Evolutionary conservation across 495 filamentous ascomycete species (phyloP).

Genomic region (Extremus antarcticus): DNA sequence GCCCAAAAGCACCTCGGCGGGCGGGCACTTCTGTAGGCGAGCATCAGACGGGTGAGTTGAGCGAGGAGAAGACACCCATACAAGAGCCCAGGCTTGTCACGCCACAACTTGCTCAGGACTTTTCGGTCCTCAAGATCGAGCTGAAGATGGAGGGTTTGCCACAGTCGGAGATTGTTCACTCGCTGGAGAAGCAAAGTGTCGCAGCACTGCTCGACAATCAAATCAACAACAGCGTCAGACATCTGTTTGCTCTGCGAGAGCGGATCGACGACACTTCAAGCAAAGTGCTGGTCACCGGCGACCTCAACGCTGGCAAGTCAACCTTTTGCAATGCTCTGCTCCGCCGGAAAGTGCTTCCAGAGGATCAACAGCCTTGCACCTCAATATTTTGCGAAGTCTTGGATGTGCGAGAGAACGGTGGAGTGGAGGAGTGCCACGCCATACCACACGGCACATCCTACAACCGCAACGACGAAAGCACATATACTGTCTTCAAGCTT

Average conservation of each 20-base stretch:
- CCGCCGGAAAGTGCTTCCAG: slow-evolving; percentile 82
- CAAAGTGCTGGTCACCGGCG: slow-evolving; percentile 95
- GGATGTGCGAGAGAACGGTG: slow-evolving; percentile 78
- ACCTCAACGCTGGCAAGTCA: slow-evolving; percentile 94
- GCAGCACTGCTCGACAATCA: slow-evolving; percentile 86
- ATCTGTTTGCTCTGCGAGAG: slow-evolving; percentile 74
- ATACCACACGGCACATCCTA: slow-evolving; percentile 58
- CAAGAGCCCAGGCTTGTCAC: slow-evolving; percentile 63
- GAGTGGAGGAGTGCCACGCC: slow-evolving; percentile 90
- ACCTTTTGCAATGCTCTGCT: slow-evolving; percentile 96
- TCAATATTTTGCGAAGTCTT: slow-evolving; percentile 97
- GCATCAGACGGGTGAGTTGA: slow-evolving; percentile 55
- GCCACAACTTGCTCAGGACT: slow-evolving; percentile 89
- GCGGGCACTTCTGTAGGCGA: slow-evolving; percentile 62
- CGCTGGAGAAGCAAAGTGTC: slow-evolving; percentile 83
- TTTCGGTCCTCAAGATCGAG: slow-evolving; percentile 89
- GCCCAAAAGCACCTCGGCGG: slow-evolving; percentile 48
- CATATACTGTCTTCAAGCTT: slow-evolving; percentile 75
- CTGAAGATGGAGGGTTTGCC: slow-evolving; percentile 77
- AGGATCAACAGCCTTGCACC: slow-evolving; percentile 98
- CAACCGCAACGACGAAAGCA: slow-evolving; percentile 82
- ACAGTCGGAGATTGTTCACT: slow-evolving; percentile 88
- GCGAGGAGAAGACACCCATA: slow-evolving; percentile 47
- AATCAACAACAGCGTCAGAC: slow-evolving; percentile 83
- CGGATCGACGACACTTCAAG: slow-evolving; percentile 95